phyloP scores from a whole-genome alignment of 768 basidiomycete genomes.

The Crucibulum laeve region DNA sequence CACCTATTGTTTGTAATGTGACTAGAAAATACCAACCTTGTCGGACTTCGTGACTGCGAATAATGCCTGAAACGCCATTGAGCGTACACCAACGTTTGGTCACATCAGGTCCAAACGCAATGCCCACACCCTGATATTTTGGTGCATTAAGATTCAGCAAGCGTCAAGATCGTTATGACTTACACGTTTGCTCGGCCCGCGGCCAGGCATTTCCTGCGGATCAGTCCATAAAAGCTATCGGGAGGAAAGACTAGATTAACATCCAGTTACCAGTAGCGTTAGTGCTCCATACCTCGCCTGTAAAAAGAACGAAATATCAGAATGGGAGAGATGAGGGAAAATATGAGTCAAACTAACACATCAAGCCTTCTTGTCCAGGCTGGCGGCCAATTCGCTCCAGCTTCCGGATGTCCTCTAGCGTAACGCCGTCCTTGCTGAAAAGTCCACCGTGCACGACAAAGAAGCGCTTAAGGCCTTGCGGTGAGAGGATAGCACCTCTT shows the following conservation, averaged over 20 bases:
- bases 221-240: slow-evolving; percentile 92
- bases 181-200: slow-evolving; percentile 95
- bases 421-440: slow-evolving; percentile 94
- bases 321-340: slow-evolving; percentile 3
- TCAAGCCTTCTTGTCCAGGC: slow-evolving; percentile 91
- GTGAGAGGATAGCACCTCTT: slow-evolving; percentile 66
- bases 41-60: slow-evolving; percentile 96
- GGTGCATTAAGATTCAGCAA: neutral
- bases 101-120: slow-evolving; percentile 94
- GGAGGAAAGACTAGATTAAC: slow-evolving; percentile 6
- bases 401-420: slow-evolving; percentile 87
- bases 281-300: slow-evolving; percentile 60
- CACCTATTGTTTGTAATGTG: slow-evolving; percentile 1
- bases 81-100: slow-evolving; percentile 85
- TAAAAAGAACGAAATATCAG: slow-evolving; percentile 7
- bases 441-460: slow-evolving; percentile 96
- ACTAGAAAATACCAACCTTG: slow-evolving; percentile 49
- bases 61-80: slow-evolving; percentile 83
- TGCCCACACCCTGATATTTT: slow-evolving; percentile 89
- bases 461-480: slow-evolving; percentile 80
- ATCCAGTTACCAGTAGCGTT: slow-evolving; percentile 4
- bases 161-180: slow-evolving; percentile 17
- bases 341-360: slow-evolving; percentile 60
- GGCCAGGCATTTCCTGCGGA: slow-evolving; percentile 82
- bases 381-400: slow-evolving; percentile 85